Conservation (phyloP, 2,329 filamentous ascomycete genomes). For the Penicillium olsonii region DNA sequence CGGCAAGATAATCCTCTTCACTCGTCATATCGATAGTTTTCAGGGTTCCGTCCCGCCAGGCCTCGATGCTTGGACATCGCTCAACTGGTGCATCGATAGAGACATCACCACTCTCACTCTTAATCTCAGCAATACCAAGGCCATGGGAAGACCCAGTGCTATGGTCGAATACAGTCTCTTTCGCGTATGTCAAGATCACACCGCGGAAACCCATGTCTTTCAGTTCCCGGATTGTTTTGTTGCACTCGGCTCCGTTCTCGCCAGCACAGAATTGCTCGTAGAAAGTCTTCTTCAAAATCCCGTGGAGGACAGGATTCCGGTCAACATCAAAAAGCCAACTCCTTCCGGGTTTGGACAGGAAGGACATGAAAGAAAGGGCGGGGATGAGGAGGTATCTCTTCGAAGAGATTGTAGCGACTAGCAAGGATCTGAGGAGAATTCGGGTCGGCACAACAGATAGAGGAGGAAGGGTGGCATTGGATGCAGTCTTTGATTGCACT, state of each 20-base stretch:
- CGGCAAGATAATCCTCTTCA: slow-evolving; percentile 63
- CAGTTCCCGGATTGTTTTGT: slow-evolving; percentile 62
- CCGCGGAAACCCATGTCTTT: slow-evolving; percentile 78
- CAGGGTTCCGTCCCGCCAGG: slow-evolving; percentile 74
- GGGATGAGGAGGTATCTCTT: slow-evolving; percentile 63
- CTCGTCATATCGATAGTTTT: slow-evolving; percentile 61
- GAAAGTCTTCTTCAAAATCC: slow-evolving; percentile 64
- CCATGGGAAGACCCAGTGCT: slow-evolving; percentile 26
- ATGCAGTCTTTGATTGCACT: slow-evolving; percentile 1
- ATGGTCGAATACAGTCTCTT: slow-evolving; percentile 69
- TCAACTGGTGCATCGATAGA: background rate
- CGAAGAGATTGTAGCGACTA: slow-evolving; percentile 52
- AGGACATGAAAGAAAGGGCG: slow-evolving; percentile 67
- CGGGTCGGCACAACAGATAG: slow-evolving; percentile 34
- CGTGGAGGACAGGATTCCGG: slow-evolving; percentile 69
- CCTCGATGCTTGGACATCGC: slow-evolving; percentile 36
- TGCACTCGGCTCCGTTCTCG: slow-evolving; percentile 69
- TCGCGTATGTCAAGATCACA: slow-evolving; percentile 80
- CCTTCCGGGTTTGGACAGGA: slow-evolving; percentile 61
- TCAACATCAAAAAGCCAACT: slow-evolving; percentile 67
- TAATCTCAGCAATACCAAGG: slow-evolving; percentile 18
- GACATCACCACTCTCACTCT: slow-evolving; percentile 13
- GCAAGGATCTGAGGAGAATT: slow-evolving; percentile 43
- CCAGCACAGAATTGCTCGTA: slow-evolving; percentile 92
- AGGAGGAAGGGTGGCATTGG: slow-evolving; percentile 16